phyloP scores from a whole-genome alignment of 2,329 filamentous ascomycete genomes.

The Pseudonectria foliicola region DNA sequence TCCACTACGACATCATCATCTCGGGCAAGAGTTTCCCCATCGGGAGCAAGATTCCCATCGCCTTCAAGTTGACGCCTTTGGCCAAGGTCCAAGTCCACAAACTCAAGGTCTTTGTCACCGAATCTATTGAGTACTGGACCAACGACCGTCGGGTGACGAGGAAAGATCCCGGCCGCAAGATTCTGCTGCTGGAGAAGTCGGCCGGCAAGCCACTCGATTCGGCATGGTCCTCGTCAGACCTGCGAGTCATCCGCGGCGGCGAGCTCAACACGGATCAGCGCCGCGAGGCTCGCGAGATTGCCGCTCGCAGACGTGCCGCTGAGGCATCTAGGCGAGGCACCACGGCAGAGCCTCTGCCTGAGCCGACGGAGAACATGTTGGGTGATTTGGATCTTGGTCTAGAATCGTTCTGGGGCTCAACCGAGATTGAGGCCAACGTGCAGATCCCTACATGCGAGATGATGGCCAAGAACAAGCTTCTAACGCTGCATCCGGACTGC shows the following conservation, averaged over 20 bases:
- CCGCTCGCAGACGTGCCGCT: slow-evolving; percentile 44
- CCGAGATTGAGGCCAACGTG: slow-evolving; percentile 91
- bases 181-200: slow-evolving; percentile 80
- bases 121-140: slow-evolving; percentile 87
- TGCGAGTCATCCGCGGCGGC: slow-evolving; percentile 72
- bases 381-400: slow-evolving; percentile 67
- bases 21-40: slow-evolving; percentile 92
- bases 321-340: slow-evolving; percentile 40
- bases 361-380: slow-evolving; percentile 62
- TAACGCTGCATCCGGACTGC: slow-evolving; percentile 76
- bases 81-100: slow-evolving; percentile 92
- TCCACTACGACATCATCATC: slow-evolving; percentile 94
- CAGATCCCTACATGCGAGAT: slow-evolving; percentile 83
- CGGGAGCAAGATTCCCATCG: slow-evolving; percentile 80
- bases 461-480: slow-evolving; percentile 64
- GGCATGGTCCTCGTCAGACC: slow-evolving; percentile 66
- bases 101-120: slow-evolving; percentile 84
- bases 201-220: slow-evolving; percentile 70
- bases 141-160: slow-evolving; percentile 78
- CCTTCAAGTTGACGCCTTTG: slow-evolving; percentile 86
- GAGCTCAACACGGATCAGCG: slow-evolving; percentile 54
- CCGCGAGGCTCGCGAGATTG: slow-evolving; percentile 39
- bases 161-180: slow-evolving; percentile 76
- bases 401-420: slow-evolving; percentile 74
- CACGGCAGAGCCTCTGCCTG: slow-evolving; percentile 37